phyloP scores from a whole-genome alignment of 1,284 basidiomycete genomes.

The Cystobasidium slooffiae region DNA sequence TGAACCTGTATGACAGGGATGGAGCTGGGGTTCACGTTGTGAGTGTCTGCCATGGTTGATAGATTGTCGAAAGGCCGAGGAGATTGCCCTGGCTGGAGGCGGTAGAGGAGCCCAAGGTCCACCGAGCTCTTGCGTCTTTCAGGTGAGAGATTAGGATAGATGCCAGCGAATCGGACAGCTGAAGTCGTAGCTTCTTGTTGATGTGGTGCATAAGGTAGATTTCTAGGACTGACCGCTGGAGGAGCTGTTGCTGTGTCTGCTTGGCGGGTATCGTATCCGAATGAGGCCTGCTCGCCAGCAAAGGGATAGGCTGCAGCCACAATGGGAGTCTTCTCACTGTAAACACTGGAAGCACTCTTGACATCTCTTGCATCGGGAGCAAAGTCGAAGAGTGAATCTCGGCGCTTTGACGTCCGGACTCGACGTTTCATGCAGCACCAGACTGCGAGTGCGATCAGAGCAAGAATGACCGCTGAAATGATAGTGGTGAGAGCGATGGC shows the following conservation, averaged over 20 bases:
- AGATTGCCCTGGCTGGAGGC: not conserved
- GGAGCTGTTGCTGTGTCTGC: not conserved
- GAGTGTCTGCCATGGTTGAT: not conserved
- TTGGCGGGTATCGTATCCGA: constrained; percentile 13
- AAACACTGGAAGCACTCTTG: not conserved
- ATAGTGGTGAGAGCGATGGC: constrained; percentile 45
- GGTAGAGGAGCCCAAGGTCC: constrained; percentile 4
- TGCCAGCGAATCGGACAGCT: constrained; percentile 12
- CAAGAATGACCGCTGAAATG: constrained; percentile 39
- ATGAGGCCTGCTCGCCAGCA: not conserved
- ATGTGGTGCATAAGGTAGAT: not conserved
- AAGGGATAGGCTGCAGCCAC: not conserved
- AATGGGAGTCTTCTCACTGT: constrained; percentile 24
- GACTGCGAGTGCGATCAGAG: constrained; percentile 36
- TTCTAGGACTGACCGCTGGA: not conserved
- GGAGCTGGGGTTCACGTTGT: not conserved
- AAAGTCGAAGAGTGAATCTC: constrained; percentile 10
- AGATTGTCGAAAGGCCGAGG: no score
- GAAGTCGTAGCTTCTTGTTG: not conserved
- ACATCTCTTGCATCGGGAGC: constrained; percentile 5
- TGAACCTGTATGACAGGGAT: not conserved
- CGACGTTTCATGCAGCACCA: constrained; percentile 42
- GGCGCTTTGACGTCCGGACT: constrained; percentile 8
- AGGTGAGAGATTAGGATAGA: constrained; percentile 9
- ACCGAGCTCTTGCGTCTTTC: constrained; percentile 18